Evolutionary conservation across 257 asterid genomes (phyloP).

Genomic region (Solanum sejunctum): DNA sequence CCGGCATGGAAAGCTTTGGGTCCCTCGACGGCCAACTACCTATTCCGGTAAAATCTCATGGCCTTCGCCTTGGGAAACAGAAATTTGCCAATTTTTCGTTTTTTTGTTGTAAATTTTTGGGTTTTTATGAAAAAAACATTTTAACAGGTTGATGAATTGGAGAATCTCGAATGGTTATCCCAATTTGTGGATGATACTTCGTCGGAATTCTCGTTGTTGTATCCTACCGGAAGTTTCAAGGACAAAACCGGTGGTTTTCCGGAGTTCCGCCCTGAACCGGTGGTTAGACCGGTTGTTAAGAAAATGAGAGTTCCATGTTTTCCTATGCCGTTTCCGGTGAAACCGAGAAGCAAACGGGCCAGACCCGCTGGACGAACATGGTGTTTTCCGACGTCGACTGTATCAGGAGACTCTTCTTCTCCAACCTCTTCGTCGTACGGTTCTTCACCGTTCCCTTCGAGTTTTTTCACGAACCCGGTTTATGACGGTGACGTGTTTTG

Average conservation of each 20-base stretch:
- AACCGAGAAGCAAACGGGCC: slow-evolving; percentile 41
- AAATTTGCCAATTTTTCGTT: not conserved
- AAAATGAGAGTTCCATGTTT: slow-evolving; percentile 14
- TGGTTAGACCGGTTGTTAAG: slow-evolving; percentile 12
- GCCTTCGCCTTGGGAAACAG: not conserved
- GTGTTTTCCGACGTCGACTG: slow-evolving; percentile 27
- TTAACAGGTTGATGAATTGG: slow-evolving; percentile 62
- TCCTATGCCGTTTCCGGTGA: slow-evolving; percentile 23
- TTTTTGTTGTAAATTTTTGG: not conserved
- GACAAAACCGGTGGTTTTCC: slow-evolving; percentile 10
- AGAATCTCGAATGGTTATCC: slow-evolving; percentile 75
- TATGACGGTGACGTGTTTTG: slow-evolving; percentile 22
- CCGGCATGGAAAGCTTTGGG: slow-evolving; percentile 49
- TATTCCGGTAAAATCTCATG: slow-evolving; percentile 49
- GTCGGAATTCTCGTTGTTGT: slow-evolving; percentile 30
- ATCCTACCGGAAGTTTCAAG: slow-evolving; percentile 29
- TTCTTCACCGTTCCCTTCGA: slow-evolving; percentile 20
- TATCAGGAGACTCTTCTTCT: slow-evolving; percentile 28
- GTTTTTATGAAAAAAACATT: not conserved
- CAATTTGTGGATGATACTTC: slow-evolving; percentile 62
- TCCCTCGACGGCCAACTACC: slow-evolving; percentile 40
- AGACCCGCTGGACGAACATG: slow-evolving; percentile 33
- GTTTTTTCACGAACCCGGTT: slow-evolving; percentile 12
- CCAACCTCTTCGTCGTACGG: slow-evolving; percentile 36
- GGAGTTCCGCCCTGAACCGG: slow-evolving; percentile 19